phyloP scores from a whole-genome alignment of 768 basidiomycete genomes.

The Calocybe gangraenosa region DNA sequence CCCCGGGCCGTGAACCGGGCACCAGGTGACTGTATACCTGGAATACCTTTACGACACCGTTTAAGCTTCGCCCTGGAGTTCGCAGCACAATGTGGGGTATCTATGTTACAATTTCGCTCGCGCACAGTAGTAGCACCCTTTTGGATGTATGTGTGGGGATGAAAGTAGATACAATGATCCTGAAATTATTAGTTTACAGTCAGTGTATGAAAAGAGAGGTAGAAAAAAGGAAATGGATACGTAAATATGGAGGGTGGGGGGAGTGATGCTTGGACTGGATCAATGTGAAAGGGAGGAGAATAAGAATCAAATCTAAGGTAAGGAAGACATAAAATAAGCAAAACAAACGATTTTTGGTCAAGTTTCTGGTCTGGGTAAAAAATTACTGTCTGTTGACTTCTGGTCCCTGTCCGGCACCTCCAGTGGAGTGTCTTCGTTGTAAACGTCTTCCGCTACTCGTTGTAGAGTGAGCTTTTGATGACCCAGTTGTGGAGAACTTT shows the following conservation, averaged over 20 bases:
- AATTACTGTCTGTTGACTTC: constrained; percentile 10
- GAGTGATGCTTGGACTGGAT: constrained; percentile 3
- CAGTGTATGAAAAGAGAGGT: not conserved
- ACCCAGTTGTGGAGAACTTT: constrained; percentile 38
- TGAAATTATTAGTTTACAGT: not conserved
- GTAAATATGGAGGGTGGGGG: not conserved
- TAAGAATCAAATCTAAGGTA: not conserved
- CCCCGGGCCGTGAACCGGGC: constrained; percentile 6
- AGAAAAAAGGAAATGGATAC: constrained; percentile 2
- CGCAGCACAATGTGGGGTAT: not conserved
- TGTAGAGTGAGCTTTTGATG: constrained; percentile 30
- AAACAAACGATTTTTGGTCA: constrained; percentile 1
- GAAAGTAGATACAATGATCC: no score
- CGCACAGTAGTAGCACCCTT: no score
- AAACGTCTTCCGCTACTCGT: constrained; percentile 31
- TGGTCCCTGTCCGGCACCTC: constrained; percentile 22
- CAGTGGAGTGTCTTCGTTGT: constrained; percentile 50
- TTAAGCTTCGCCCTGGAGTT: not conserved
- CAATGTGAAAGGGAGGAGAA: not conserved
- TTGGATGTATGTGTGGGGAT: not conserved
- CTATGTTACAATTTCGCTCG: not conserved
- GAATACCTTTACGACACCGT: not conserved
- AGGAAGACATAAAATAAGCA: constrained; percentile 7
- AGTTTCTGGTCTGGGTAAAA: no score
- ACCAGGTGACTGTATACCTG: constrained; percentile 6